Base-by-base conservation (phyloP, 495 filamentous ascomycete genomes). In the Talaromyces thailandensis region DNA sequence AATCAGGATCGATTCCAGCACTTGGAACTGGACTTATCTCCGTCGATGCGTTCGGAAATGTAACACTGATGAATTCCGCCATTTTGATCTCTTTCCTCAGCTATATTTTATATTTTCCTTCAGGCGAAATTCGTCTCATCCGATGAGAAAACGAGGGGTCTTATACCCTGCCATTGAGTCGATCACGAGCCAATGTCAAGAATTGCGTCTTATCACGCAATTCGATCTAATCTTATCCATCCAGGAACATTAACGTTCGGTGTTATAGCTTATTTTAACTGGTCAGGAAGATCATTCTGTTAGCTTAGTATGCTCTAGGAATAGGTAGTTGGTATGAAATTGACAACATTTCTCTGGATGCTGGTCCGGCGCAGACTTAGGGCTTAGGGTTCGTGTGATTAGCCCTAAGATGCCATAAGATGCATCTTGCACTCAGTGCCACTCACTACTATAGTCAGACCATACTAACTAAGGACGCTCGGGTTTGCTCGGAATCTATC, bases 41-140 rank as follows among this genome's bases (percentile, higher is more conserved):
- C 12, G 75, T 82, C 2, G 78, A 82, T 6, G 74, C 65, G 64
- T 79, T 82, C 24, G 78, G 75, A 56, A 78, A 80, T 4, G 79
- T 82, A 28, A 79, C 40, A 64, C 77, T 80, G 63, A 83, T 83
- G 66, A 82, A 83, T 72, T 82, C 81, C 62, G 81, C 77, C 80
- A 82, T 82, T 32, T 21, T 48, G 43, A 48, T 21, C 21, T 48
- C 4, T n/a, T 6, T 48, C 1, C 8, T 48, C 18, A 48, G 16
- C 5, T 48, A 48, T 48, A 0, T 48, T 48, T 6, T 18, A 21
- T 18, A 48, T 9, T 23, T 8, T 18, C 6, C n/a, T n/a, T n/a
- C 11, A 48, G n/a, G n/a, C 21, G 18, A 6, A 48, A 21, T 18
- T 8, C 8, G 35, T 8, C 43, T 21, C 43, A 18, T 48, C n/a